Evolutionary conservation across 768 basidiomycete species (phyloP).

Genomic region (Boletellus sp.): DNA sequence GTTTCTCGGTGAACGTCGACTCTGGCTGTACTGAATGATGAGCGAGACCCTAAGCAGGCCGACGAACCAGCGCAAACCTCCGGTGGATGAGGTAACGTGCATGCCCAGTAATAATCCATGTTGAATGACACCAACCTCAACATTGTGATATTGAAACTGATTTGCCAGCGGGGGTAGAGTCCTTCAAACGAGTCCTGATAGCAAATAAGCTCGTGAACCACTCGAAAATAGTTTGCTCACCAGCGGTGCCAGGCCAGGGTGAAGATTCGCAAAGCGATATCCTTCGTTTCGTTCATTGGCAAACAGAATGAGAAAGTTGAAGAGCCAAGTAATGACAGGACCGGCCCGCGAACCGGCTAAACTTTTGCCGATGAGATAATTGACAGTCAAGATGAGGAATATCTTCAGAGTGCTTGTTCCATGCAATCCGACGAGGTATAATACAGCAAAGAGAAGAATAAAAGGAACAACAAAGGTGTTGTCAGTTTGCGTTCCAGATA

Average conservation of each 20-base stretch:
- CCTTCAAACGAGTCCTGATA: slow-evolving; percentile 64
- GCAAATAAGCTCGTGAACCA: slow-evolving; percentile 7
- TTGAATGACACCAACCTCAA: slow-evolving; percentile 88
- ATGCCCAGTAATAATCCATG: slow-evolving; percentile 91
- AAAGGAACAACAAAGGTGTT: slow-evolving; percentile 49
- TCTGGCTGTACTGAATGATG: slow-evolving; percentile 21
- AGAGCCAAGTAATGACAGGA: slow-evolving; percentile 67
- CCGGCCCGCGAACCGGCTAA: slow-evolving; percentile 41
- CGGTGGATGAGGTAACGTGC: slow-evolving; percentile 32
- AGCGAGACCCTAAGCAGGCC: slow-evolving; percentile 1
- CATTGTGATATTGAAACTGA: slow-evolving; percentile 96
- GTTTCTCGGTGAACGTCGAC: slow-evolving; percentile 47
- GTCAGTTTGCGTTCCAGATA: slow-evolving; percentile 25
- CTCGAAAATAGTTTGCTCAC: slow-evolving; percentile 40
- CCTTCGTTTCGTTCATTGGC: slow-evolving; percentile 73
- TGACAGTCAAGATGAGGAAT: slow-evolving; percentile 59
- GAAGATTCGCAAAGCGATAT: slow-evolving; percentile 60
- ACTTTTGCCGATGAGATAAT: slow-evolving; percentile 60
- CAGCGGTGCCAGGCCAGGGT: slow-evolving; percentile 52
- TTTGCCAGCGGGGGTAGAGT: slow-evolving; percentile 86
- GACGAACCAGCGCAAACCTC: slow-evolving; percentile 38
- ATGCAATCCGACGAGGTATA: slow-evolving; percentile 72
- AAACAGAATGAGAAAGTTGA: slow-evolving; percentile 73
- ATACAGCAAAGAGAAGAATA: slow-evolving; percentile 54
- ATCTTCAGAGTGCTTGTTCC: slow-evolving; percentile 81